Base-by-base conservation (phyloP, 805 yeast genomes). In the Metschnikowia corniflorae region DNA sequence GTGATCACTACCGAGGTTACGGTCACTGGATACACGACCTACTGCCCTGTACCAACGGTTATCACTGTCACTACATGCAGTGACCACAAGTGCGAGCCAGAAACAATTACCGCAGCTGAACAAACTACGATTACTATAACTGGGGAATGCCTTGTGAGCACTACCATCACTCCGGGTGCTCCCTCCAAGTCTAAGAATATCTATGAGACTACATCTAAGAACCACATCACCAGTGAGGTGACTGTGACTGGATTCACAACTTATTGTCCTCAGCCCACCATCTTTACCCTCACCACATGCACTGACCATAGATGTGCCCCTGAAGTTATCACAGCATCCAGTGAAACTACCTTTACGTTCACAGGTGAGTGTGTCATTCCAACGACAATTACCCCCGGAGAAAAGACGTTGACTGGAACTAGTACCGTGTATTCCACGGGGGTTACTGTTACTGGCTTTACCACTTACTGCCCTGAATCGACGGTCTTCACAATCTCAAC, bases 171-270 rank as follows among this genome's bases (percentile, higher is more conserved):
- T n/a, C 24, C 24, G 4, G 24, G 24, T 5, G 9, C 24, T 10
- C 24, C 32, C 12, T 15, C 24, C 9, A 21, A 10, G 9, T 10
- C 24, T 10, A n/a, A 21, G 16, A 10, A n/a, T 5, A 10, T 20
- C 10, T 7, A 4, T 18, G 14, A 6, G 15, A 14, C 33, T 7
- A 23, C 23, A 16, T 22, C 32, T 10, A 12, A n/a, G 12, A 21
- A 21, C 3, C 25, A 19, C 10, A 44, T 57, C 43, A 55, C 63
- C 41, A 44, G 54, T 17, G 44, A 47, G 16, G 33, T 47, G 19
- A 61, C 64, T 21, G 56, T 55, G 35, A 64, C 70, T 39, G 64
- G 49, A 40, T 63, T 49, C 57, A 50, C 57, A 46, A 63, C 68
- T 43, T 62, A 57, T 60, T 63, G 70, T 47, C 68, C 70, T 40